phyloP scores from a whole-genome alignment of 1,284 basidiomycete genomes.

The Malassezia sympodialis region DNA sequence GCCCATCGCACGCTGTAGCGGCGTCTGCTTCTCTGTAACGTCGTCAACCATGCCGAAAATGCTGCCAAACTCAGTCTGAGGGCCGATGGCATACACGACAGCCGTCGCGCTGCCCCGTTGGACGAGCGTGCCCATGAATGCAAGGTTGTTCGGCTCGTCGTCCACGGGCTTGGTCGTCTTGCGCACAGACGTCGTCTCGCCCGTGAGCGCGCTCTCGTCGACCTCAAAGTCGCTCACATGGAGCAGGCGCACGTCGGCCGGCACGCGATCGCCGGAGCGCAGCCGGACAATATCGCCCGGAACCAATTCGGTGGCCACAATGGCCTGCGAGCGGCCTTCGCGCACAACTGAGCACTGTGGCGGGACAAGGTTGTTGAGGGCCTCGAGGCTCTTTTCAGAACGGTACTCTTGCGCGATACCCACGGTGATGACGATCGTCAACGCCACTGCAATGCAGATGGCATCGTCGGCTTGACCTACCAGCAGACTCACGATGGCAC shows the following conservation, averaged over 20 bases:
- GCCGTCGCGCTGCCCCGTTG: slow-evolving; percentile 77
- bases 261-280: slow-evolving; percentile 76
- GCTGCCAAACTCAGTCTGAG: slow-evolving; percentile 83
- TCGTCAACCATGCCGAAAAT: slow-evolving; percentile 98
- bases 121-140: slow-evolving; percentile 95
- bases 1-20: slow-evolving; percentile 88
- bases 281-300: slow-evolving; percentile 88
- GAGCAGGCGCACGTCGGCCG: slow-evolving; percentile 78
- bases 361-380: slow-evolving; percentile 88
- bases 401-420: slow-evolving; percentile 90
- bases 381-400: slow-evolving; percentile 86
- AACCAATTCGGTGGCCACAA: slow-evolving; percentile 85
- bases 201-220: slow-evolving; percentile 88
- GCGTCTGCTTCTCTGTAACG: slow-evolving; percentile 84
- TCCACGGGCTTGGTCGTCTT: slow-evolving; percentile 58
- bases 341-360: slow-evolving; percentile 87
- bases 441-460: slow-evolving; percentile 81
- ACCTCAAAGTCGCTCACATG: slow-evolving; percentile 74
- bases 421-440: slow-evolving; percentile 84
- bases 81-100: slow-evolving; percentile 79
- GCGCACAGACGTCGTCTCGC: slow-evolving; percentile 71
- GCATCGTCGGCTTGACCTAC: slow-evolving; percentile 93
- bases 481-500: slow-evolving; percentile 71
- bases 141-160: slow-evolving; percentile 78
- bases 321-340: slow-evolving; percentile 53